Evolutionary conservation across 2,329 filamentous ascomycete species (phyloP).

Genomic region (Neofusicoccum sp.): DNA sequence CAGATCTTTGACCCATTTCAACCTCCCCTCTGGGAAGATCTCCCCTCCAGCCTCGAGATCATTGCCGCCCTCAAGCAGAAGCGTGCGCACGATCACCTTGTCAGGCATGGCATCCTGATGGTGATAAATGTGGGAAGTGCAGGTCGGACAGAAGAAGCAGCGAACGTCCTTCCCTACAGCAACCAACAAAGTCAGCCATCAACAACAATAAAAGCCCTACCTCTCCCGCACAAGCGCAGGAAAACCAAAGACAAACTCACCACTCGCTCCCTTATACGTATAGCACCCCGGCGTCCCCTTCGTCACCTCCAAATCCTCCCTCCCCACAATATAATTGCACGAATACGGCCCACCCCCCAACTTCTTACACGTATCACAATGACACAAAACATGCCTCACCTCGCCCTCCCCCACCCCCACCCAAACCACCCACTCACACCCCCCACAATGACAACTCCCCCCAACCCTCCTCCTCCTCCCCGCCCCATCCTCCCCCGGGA

Average conservation of each 20-base stretch:
- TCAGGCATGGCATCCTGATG: constrained; percentile 41
- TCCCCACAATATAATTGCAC: constrained; percentile 37
- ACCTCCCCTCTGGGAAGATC: constrained; percentile 38
- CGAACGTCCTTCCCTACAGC: constrained; percentile 32
- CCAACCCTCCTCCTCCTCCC: constrained; percentile 19
- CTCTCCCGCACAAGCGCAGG: too few species aligned
- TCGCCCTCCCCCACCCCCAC: constrained; percentile 22
- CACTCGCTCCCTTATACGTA: constrained; percentile 33
- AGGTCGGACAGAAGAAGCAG: constrained; percentile 39
- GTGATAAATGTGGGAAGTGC: constrained; percentile 42
- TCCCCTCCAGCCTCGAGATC: constrained; percentile 36
- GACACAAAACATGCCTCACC: constrained; percentile 35
- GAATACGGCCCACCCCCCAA: constrained; percentile 36
- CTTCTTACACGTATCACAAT: constrained; percentile 38
- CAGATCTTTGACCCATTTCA: constrained; percentile 35
- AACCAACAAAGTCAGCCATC: not conserved
- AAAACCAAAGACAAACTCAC: constrained; percentile 17
- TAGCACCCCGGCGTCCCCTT: constrained; percentile 30
- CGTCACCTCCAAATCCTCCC: constrained; percentile 28
- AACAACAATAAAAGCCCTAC: too few species aligned
- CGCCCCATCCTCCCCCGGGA: constrained; percentile 12
- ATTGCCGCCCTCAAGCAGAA: constrained; percentile 37
- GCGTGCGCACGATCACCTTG: constrained; percentile 40
- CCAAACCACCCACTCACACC: constrained; percentile 26
- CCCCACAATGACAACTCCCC: constrained; percentile 35